phyloP scores from a whole-genome alignment of 1,284 basidiomycete species.

The Volvariella surrecta region DNA sequence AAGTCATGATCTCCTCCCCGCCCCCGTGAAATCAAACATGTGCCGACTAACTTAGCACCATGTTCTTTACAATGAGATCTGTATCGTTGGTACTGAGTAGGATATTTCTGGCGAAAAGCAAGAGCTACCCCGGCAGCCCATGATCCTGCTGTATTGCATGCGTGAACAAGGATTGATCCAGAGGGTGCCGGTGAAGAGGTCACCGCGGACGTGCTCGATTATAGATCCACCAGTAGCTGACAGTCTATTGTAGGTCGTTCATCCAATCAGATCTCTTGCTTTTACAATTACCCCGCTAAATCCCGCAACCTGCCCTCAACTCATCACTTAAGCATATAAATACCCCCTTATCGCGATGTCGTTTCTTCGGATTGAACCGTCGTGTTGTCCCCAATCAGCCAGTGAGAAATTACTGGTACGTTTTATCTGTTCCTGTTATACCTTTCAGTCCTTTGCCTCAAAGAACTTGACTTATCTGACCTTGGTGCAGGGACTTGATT shows the following conservation, averaged over 20 bases:
- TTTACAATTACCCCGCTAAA: too few species aligned
- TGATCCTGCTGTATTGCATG: slow-evolving; percentile 29
- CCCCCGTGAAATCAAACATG: slow-evolving; percentile 25
- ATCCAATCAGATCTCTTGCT: too few species aligned
- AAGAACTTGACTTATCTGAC: too few species aligned
- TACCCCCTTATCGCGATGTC: too few species aligned
- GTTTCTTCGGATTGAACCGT: slow-evolving; percentile 7
- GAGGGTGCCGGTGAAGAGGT: slow-evolving; percentile 25
- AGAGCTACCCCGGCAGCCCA: slow-evolving; percentile 31
- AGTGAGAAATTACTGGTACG: too few species aligned
- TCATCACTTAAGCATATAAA: too few species aligned
- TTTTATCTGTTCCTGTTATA: too few species aligned
- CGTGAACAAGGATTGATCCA: slow-evolving; percentile 27
- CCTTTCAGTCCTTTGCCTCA: too few species aligned
- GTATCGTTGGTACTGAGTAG: slow-evolving; percentile 24
- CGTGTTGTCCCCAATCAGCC: slow-evolving; percentile 1
- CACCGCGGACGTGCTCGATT: slow-evolving; percentile 18
- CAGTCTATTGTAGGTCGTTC: too few species aligned
- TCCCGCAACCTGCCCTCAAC: too few species aligned
- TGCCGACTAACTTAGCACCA: slow-evolving; percentile 20
- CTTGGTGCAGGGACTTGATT: too few species aligned
- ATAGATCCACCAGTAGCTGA: too few species aligned
- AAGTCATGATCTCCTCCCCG: slow-evolving; percentile 22
- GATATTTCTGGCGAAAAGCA: slow-evolving; percentile 24
- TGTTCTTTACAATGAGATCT: slow-evolving; percentile 22